A percentile compares a stretch with the other conserved stretches of the same genome.
Conservation (phyloP, 108 stramenopile species). For the Cyclostephanos invisitatus region DNA sequence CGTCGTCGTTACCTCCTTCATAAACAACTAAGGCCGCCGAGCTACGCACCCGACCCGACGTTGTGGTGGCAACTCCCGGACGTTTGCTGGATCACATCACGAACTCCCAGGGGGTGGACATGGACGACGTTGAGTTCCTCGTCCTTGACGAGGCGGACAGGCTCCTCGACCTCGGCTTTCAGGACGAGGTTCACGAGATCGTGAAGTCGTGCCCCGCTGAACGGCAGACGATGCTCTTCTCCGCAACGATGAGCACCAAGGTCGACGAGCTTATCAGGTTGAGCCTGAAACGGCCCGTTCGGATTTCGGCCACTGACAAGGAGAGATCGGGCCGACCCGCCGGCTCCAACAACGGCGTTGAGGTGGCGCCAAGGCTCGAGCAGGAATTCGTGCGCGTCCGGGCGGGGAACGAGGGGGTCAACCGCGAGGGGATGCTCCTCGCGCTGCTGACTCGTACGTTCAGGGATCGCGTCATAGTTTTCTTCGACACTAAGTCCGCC, state of each 20-base stretch:
- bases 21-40: constrained; percentile 70
- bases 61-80: constrained; percentile 97
- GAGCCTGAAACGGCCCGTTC: constrained; percentile 89
- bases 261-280: constrained; percentile 91
- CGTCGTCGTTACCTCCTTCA: background rate
- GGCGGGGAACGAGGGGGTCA: constrained; percentile 80
- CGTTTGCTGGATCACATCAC: constrained; percentile 93
- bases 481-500: constrained; percentile 92
- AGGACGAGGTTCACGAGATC: constrained; percentile 94
- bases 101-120: constrained; percentile 87
- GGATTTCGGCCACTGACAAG: constrained; percentile 79
- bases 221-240: constrained; percentile 96
- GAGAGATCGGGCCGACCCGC: constrained; percentile 19
- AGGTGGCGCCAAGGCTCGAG: constrained; percentile 89
- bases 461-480: constrained; percentile 83
- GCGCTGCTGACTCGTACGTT: constrained; percentile 88
- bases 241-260: constrained; percentile 97
- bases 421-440: constrained; percentile 91
- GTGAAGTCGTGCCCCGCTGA: constrained; percentile 83
- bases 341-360: constrained; percentile 51
- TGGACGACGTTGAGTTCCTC: constrained; percentile 89
- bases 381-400: constrained; percentile 96
- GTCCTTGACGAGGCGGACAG: constrained; percentile 94
- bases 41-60: constrained; percentile 90
- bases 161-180: constrained; percentile 94